Base-by-base conservation (phyloP, 225 moss, liverwort and hornwort species). In the Pleurozium schreberi region DNA sequence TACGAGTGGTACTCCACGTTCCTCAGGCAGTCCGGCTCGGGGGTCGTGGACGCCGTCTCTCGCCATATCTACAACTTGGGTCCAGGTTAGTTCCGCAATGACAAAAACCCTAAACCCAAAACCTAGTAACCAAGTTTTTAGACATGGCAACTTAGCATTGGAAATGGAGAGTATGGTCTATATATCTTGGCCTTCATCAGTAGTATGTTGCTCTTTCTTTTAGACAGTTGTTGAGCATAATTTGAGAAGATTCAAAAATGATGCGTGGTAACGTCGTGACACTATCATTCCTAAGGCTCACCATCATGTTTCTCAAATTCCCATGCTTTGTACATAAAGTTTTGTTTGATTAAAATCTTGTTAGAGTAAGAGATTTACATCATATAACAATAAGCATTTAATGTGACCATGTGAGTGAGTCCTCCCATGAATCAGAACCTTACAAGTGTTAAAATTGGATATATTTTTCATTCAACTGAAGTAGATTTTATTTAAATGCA, bases 61-160 rank as follows among this genome's bases (percentile, higher is more conserved):
- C 90, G 95, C 65, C 96, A 97, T 87, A 95, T 96, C 81, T 98
- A 97, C 90, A 96, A 96, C 86, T 91, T 98, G 27, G 96, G 96
- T 68, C 90, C 94, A 94, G 95, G 98, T 98, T 82, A 80, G 40
- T 59, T 42, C 75, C 3, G 36, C 49, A 8, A 53, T 3, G 85
- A 60, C 59, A 4, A 49, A 66, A 73, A 9, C 5, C 10, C 27
- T 9, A 45, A 60, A 38, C 11, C 30, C 16, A 2, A 1, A 75
- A 49, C 9, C 19, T 21, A n/a, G n/a, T n/a, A n/a, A n/a, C n/a
- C n/a, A n/a, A 75, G 8, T 0, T 33, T 20, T 2, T 49, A 52
- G 36, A 36, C 10, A 38, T 36, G 18, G 6, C 9, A 21, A 75
- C 7, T 7, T 74, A 11, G 30, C 33, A 49, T 77, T 36, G 25